These are phyloP conservation scores for Chernovozyma aurita DNA, from an alignment of 1,139 yeast genomes.

Conservation along the genomic window DNA sequence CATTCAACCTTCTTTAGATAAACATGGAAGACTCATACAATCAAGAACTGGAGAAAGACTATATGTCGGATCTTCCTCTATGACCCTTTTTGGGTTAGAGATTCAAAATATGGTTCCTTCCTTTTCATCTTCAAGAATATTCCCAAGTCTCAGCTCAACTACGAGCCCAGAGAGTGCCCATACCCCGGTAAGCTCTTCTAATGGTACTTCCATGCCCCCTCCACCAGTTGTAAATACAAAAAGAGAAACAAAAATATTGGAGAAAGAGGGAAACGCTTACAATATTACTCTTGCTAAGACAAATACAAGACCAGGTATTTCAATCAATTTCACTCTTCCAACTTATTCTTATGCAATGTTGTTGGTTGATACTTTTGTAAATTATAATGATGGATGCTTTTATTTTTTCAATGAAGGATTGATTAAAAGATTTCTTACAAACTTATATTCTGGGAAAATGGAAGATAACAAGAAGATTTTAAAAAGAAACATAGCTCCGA, in stretches of 20 bases:
- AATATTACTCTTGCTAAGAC: conserved; percentile 64
- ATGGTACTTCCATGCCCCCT: conserved; percentile 6
- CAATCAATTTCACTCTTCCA: conserved; percentile 68
- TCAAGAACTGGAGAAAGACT: conserved; percentile 71
- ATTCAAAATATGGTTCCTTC: conserved; percentile 58
- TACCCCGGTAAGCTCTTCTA: not conserved
- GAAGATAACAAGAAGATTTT: conserved; percentile 37
- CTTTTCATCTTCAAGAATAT: conserved; percentile 16
- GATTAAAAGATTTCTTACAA: conserved; percentile 60
- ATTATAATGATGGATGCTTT: conserved; percentile 80
- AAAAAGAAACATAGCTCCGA: conserved; percentile 32
- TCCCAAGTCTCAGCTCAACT: conserved; percentile 10
- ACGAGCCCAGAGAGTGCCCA: not conserved
- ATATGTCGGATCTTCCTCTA: conserved; percentile 75
- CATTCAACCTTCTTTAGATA: conserved; percentile 63
- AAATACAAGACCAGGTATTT: conserved; percentile 61
- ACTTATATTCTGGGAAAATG: conserved; percentile 50
- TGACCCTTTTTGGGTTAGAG: conserved; percentile 76
- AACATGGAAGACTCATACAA: conserved; percentile 65
- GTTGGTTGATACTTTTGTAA: conserved; percentile 69
- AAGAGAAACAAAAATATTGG: conserved; percentile 47
- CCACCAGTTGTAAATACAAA: conserved; percentile 13
- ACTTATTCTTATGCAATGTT: conserved; percentile 73
- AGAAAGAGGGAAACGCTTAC: conserved; percentile 73
- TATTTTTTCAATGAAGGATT: conserved; percentile 82